A percentile compares a stretch with the other conserved stretches of the same genome.
Conservation (phyloP, 2,329 filamentous ascomycete species). For the Beauveria rudraprayagi region DNA sequence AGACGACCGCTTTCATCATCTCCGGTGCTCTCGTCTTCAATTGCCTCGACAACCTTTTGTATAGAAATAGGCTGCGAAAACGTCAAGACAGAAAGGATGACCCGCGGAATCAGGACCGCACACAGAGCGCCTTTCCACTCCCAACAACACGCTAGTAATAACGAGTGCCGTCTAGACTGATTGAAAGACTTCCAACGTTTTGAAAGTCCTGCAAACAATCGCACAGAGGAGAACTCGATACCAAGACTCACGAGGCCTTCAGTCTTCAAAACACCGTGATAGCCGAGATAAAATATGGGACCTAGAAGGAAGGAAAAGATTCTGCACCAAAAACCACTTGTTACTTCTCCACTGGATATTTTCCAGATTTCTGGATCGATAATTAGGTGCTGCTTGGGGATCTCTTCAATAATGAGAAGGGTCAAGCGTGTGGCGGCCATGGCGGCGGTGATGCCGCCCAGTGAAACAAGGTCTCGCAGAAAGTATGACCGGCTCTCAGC, state of each 20-base stretch:
- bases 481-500: neutral
- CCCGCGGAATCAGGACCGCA: neutral
- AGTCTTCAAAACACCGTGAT: neutral
- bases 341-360: neutral
- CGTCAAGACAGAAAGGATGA: neutral
- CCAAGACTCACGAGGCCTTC: neutral
- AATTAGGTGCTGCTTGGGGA: neutral
- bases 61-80: neutral
- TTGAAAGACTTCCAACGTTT: neutral
- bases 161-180: neutral
- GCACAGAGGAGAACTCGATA: neutral
- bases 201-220: neutral
- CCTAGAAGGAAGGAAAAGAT: neutral
- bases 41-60: constrained; percentile 7
- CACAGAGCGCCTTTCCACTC: constrained; percentile 13
- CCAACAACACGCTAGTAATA: constrained; percentile 15
- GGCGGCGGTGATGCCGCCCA: neutral
- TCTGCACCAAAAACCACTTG: neutral
- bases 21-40: constrained; percentile 12
- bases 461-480: neutral
- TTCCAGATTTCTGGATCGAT: neutral
- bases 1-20: neutral
- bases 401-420: neutral
- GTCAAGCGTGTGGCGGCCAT: neutral
- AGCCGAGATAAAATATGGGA: neutral